Conservation (phyloP, 2,329 filamentous ascomycete genomes). For the Ascochyta lentis region DNA sequence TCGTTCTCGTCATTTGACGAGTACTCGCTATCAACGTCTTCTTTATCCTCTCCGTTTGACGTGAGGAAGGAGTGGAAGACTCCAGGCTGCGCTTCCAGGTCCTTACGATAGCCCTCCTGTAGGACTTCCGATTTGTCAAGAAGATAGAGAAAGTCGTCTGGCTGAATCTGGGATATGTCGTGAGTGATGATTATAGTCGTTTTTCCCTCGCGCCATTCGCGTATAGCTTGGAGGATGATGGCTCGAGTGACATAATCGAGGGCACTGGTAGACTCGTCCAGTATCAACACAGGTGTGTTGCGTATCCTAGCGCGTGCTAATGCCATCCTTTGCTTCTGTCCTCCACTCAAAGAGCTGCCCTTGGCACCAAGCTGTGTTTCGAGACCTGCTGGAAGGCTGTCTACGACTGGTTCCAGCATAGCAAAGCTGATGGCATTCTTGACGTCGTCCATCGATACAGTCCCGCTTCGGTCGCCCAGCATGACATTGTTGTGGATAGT, state of each 20-base stretch:
- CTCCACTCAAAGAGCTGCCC: conserved; percentile 79
- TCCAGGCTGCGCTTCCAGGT: conserved; percentile 56
- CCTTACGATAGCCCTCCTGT: conserved; percentile 69
- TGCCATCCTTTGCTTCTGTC: conserved; percentile 82
- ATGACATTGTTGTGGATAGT: conserved; percentile 79
- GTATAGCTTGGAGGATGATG: conserved; percentile 75
- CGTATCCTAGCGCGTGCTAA: conserved; percentile 79
- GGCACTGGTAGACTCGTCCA: conserved; percentile 89
- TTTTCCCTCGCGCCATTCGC: conserved; percentile 77
- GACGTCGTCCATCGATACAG: conserved; percentile 63
- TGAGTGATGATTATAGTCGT: conserved; percentile 96
- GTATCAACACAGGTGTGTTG: conserved; percentile 78
- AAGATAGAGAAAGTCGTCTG: conserved; percentile 79
- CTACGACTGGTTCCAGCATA: conserved; percentile 71
- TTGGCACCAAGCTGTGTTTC: conserved; percentile 74
- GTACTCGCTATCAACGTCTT: conserved; percentile 5
- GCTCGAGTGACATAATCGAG: conserved; percentile 75
- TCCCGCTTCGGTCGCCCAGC: conserved; percentile 66
- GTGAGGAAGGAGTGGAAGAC: conserved; percentile 54
- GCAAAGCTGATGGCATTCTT: conserved; percentile 69
- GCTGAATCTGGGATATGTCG: conserved; percentile 76
- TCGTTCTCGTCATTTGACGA: conserved; percentile 15
- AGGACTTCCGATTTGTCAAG: conserved; percentile 73
- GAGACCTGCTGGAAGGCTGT: conserved; percentile 70
- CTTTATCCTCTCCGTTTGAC: conserved; percentile 14